Evolutionary conservation across 192 early-diverging fungal species (phyloP).

Genomic region (Coemansia sp.): DNA sequence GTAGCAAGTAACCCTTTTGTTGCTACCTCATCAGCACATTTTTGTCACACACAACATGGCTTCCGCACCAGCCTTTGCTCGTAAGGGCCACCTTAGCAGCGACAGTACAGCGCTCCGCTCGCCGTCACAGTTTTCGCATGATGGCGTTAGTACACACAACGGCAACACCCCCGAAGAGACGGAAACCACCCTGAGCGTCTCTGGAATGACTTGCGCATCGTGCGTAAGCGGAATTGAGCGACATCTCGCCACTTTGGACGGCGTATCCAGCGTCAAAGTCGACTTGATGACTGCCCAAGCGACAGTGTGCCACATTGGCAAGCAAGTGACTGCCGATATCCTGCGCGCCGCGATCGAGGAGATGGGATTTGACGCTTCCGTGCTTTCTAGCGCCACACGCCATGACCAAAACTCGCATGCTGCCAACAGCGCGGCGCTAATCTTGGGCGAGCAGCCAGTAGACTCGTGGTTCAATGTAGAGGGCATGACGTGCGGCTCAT

Average conservation of each 20-base stretch:
- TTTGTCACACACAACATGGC: not conserved
- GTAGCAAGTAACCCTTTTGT: not conserved
- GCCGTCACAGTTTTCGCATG: slow-evolving; percentile 8
- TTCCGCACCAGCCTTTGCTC: not conserved
- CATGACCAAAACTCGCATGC: not conserved
- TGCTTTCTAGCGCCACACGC: slow-evolving; percentile 22
- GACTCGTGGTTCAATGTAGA: slow-evolving; percentile 56
- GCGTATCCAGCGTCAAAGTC: slow-evolving; percentile 61
- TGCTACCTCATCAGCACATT: too few species aligned
- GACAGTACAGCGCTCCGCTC: slow-evolving; percentile 15
- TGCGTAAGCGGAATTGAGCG: slow-evolving; percentile 73
- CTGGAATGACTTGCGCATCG: slow-evolving; percentile 84
- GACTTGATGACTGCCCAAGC: slow-evolving; percentile 64
- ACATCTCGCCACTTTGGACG: slow-evolving; percentile 26
- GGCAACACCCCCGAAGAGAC: slow-evolving; percentile 32
- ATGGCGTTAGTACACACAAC: not conserved
- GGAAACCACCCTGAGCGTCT: slow-evolving; percentile 56
- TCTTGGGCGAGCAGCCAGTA: slow-evolving; percentile 24
- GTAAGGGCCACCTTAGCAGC: slow-evolving; percentile 9
- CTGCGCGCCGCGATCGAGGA: slow-evolving; percentile 64
- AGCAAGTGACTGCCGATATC: slow-evolving; percentile 15
- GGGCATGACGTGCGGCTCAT: slow-evolving; percentile 96
- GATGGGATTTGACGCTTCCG: slow-evolving; percentile 69
- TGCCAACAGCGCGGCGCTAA: slow-evolving; percentile 4
- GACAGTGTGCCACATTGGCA: slow-evolving; percentile 47